These are phyloP conservation scores for Raffaelea deltoideospora DNA, from an alignment of 2,329 filamentous ascomycete species.

Conservation along the genomic window DNA sequence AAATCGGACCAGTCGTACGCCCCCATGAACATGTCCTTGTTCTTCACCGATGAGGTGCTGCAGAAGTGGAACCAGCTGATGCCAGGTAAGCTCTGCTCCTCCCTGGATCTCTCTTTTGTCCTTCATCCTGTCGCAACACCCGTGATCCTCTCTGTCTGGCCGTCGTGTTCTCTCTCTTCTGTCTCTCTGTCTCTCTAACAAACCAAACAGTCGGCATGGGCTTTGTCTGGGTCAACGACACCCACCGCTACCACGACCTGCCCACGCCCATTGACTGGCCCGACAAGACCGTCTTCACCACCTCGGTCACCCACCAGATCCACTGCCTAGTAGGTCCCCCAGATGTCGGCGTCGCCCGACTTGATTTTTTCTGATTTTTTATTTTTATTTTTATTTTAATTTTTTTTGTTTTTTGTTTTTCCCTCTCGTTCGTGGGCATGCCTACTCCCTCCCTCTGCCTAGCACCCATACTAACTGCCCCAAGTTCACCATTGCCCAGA, in stretches of 20 bases:
- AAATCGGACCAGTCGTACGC: slow-evolving; percentile 19
- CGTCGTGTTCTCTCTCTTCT: too few species aligned
- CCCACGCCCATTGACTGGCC: slow-evolving; percentile 19
- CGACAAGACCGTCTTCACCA: slow-evolving; percentile 21
- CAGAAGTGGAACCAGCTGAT: slow-evolving; percentile 21
- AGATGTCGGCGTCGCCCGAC: background rate
- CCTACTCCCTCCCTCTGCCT: background rate
- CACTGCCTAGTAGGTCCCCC: slow-evolving; percentile 17
- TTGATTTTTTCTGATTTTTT: too few species aligned
- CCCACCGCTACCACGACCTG: slow-evolving; percentile 20
- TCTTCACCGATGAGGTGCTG: slow-evolving; percentile 19
- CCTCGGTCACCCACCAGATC: slow-evolving; percentile 21
- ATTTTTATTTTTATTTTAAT: too few species aligned
- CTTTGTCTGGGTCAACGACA: slow-evolving; percentile 21
- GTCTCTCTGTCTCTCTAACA: background rate
- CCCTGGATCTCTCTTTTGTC: background rate
- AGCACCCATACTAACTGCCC: slow-evolving; percentile 3
- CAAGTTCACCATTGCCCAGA: slow-evolving; percentile 27
- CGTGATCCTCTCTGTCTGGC: too few species aligned
- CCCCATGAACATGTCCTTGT: slow-evolving; percentile 20
- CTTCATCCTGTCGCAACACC: too few species aligned
- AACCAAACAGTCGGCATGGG: slow-evolving; percentile 18
- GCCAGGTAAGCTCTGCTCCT: slow-evolving; percentile 13
- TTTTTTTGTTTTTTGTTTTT: too few species aligned
- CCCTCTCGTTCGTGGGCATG: too few species aligned